A percentile compares a stretch with the other conserved stretches of the same genome.
Evolutionary conservation across 805 yeast species (phyloP).

Genomic region (Debaryomyces maramus): DNA sequence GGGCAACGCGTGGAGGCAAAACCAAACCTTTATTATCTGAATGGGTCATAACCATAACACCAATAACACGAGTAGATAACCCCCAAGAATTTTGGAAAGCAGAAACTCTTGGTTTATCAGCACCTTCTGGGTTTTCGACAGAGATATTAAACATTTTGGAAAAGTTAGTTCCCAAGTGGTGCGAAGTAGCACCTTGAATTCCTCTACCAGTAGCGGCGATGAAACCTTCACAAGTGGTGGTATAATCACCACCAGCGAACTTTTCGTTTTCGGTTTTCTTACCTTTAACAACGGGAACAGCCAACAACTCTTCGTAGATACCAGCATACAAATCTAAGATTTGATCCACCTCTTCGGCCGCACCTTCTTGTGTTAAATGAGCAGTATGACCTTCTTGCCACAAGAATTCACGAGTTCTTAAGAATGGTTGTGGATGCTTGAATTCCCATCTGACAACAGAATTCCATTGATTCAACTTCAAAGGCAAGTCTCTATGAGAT

Average conservation of each 20-base stretch:
- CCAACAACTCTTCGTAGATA: slow-evolving; percentile 86
- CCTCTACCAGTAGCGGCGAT: slow-evolving; percentile 99
- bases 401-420: slow-evolving; percentile 97
- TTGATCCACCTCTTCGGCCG: slow-evolving; percentile 77
- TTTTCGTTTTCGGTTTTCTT: slow-evolving; percentile 95
- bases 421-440: slow-evolving; percentile 98
- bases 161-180: slow-evolving; percentile 96
- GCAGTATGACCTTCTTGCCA: slow-evolving; percentile 99
- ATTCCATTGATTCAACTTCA: slow-evolving; percentile 98
- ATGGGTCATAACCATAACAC: slow-evolving; percentile 99
- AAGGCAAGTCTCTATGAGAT: slow-evolving; percentile 96
- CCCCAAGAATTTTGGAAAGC: slow-evolving; percentile 99
- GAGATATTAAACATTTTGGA: slow-evolving; percentile 96
- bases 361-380: slow-evolving; percentile 79
- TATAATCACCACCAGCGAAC: slow-evolving; percentile 96
- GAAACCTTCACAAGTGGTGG: slow-evolving; percentile 95
- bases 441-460: slow-evolving; percentile 99
- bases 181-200: slow-evolving; percentile 99
- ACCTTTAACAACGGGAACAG: slow-evolving; percentile 97
- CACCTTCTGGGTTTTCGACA: slow-evolving; percentile 93
- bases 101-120: slow-evolving; percentile 79
- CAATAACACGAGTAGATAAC: slow-evolving; percentile 94
- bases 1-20: slow-evolving; percentile 95
- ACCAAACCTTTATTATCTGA: slow-evolving; percentile 98
- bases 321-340: slow-evolving; percentile 84